Conservation (phyloP, 306 rosid genomes). For the Cyamopsis tetragonoloba region DNA sequence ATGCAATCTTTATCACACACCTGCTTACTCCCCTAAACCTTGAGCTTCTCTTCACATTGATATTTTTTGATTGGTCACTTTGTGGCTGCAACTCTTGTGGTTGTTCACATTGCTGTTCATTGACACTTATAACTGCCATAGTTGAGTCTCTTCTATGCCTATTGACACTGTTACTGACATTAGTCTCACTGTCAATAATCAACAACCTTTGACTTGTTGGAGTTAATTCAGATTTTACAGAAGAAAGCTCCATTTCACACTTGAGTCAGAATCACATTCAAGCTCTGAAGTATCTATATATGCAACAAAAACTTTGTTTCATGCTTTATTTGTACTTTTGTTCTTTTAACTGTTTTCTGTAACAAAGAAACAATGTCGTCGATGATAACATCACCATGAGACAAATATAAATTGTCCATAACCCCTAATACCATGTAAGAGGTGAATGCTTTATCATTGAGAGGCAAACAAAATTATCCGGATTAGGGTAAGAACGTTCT, state of each 20-base stretch:
- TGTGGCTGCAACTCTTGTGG: constrained; percentile 19
- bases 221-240: constrained; percentile 42
- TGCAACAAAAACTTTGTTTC: constrained; percentile 23
- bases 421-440: constrained; percentile 15
- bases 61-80: constrained; percentile 38
- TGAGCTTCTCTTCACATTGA: constrained; percentile 72
- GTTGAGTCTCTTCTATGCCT: constrained; percentile 48
- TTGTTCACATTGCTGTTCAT: constrained; percentile 28
- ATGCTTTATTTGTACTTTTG: constrained; percentile 25
- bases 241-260: constrained; percentile 40
- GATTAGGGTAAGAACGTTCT: not conserved
- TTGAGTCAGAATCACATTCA: constrained; percentile 4
- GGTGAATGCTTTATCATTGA: not conserved
- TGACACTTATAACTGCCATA: constrained; percentile 9
- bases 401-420: constrained; percentile 36
- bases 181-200: constrained; percentile 34
- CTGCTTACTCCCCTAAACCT: constrained; percentile 82
- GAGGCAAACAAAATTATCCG: constrained; percentile 21
- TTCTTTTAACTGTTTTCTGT: constrained; percentile 4
- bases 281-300: constrained; percentile 17
- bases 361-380: constrained; percentile 22
- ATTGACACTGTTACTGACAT: constrained; percentile 32
- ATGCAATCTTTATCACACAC: no score
- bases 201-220: constrained; percentile 33
- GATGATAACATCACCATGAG: constrained; percentile 42